Base-by-base conservation (phyloP, 805 yeast genomes). In the Cyberlindnera mississippiensis region DNA sequence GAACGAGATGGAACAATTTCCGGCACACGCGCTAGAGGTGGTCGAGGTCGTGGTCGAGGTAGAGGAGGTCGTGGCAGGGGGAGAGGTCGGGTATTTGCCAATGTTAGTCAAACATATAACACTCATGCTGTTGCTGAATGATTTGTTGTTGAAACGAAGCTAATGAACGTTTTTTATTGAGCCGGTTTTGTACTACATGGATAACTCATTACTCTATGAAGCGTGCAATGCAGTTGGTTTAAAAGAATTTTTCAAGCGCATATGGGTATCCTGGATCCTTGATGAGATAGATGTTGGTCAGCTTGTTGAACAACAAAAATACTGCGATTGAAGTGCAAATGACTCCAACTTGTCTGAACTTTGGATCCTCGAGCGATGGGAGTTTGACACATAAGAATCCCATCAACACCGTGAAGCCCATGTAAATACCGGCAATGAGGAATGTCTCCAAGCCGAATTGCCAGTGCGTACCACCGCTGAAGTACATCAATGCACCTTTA, bases 391-490 rank as follows among this genome's bases (percentile, higher is more conserved):
- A 64, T 33, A 84, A 57, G 1, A 55, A 39, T 10, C 75, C 52
- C n/a, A 75, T 38, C 4, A 69, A 45, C 0, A 61, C 38, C 0
- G 73, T 76, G 49, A 84, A 64, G 0, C 62, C 50, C 6, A 72
- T 48, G 52, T 85, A 85, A 48, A 75, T 65, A 2, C 53, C 57
- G 3, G 76, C 71, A 7, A 82, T 72, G 2, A 81, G 58, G 4
- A 78, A 54, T 4, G 80, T 70, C 56, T 85, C 95, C 4, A 75
- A 62, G 1, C 93, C 91, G 60, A 83, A 78, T 61, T 84, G 91
- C 68, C 78, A 79, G 42, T 72, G 75, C 4, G 64, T 60, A 4
- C 86, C 88, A 12, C 87, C 87, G 44, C 84, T 73, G 42, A 82
- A 71, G 51, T 67, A 71, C 61, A 79, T 73, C 3, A 80, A 57